phyloP scores from a whole-genome alignment of 2,329 filamentous ascomycete species.

The Fusarium acutatum region DNA sequence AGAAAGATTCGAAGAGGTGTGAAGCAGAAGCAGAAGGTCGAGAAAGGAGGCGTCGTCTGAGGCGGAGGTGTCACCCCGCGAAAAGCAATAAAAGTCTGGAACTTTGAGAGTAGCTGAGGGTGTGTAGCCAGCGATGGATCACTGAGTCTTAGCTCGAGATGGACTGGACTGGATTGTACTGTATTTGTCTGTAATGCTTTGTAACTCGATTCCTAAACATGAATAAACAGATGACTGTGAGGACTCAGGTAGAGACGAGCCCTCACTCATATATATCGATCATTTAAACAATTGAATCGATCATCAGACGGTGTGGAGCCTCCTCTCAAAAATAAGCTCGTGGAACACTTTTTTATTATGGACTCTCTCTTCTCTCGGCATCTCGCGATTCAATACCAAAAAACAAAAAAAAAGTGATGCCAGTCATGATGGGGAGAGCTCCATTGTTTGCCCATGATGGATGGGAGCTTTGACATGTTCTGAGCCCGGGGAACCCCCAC shows the following conservation, averaged over 20 bases:
- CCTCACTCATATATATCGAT: background rate
- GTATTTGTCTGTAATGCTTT: slow-evolving; percentile 5
- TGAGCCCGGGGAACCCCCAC: slow-evolving; percentile 26
- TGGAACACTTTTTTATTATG: slow-evolving; percentile 26
- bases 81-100: slow-evolving; percentile 20
- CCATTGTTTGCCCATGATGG: slow-evolving; percentile 24
- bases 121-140: background rate
- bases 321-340: slow-evolving; percentile 14
- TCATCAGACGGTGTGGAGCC: slow-evolving; percentile 17
- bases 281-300: background rate
- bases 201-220: slow-evolving; percentile 14
- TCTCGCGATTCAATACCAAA: background rate
- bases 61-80: slow-evolving; percentile 33
- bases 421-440: slow-evolving; percentile 33
- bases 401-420: background rate
- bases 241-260: background rate
- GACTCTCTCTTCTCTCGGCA: background rate
- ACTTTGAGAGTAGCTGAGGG: slow-evolving; percentile 7
- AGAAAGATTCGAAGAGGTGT: background rate
- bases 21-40: background rate
- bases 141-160: slow-evolving; percentile 3
- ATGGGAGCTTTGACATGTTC: slow-evolving; percentile 19
- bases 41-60: slow-evolving; percentile 20
- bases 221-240: background rate
- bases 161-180: background rate